Percentiles rank a stretch among this genome's conserved stretches.
phyloP scores from a whole-genome alignment of 2,329 filamentous ascomycete species.

The Pseudopyrenochaeta lycopersici region DNA sequence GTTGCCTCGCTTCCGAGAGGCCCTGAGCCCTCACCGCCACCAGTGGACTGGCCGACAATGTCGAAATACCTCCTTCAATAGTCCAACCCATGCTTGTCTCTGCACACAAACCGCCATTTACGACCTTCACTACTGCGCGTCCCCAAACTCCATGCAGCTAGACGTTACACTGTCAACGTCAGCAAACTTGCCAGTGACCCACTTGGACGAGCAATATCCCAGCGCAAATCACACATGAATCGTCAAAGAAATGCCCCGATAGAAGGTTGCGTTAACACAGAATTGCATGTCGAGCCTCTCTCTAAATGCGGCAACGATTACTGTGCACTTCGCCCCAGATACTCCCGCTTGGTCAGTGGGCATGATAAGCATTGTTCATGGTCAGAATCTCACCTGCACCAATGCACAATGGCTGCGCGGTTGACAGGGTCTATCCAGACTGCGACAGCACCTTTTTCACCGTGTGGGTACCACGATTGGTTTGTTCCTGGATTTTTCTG shows the following conservation, averaged over 20 bases:
- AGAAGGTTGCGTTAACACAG: background rate
- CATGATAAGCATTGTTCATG: background rate
- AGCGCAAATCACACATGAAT: constrained; percentile 1
- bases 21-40: constrained; percentile 8
- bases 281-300: background rate
- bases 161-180: constrained; percentile 17
- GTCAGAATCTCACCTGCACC: background rate
- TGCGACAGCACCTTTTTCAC: background rate
- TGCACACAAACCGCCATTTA: background rate
- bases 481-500: background rate
- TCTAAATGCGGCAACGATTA: constrained; percentile 4
- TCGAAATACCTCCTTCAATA: background rate
- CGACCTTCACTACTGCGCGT: constrained; percentile 1
- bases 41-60: background rate
- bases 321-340: background rate
- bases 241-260: background rate
- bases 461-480: background rate
- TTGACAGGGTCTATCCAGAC: background rate
- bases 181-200: constrained; percentile 13
- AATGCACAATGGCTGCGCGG: background rate
- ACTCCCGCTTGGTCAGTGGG: background rate
- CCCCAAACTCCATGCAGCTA: constrained; percentile 7
- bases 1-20: background rate
- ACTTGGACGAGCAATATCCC: constrained; percentile 6
- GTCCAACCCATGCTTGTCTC: background rate